phyloP scores from a whole-genome alignment of 495 filamentous ascomycete genomes.

The Aspergillus campestris region DNA sequence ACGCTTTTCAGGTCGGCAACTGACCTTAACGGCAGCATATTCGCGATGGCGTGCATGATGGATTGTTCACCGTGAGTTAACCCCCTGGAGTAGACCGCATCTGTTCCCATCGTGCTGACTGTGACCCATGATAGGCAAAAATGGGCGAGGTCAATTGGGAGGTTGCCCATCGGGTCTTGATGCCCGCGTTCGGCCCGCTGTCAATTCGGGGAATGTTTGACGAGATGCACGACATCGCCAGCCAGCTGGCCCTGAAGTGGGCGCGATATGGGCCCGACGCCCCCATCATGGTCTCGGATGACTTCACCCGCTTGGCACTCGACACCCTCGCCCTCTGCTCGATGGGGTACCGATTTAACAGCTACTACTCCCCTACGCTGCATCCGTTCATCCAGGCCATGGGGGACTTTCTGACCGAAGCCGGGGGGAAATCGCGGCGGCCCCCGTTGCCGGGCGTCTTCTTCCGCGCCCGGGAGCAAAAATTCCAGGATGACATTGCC shows the following conservation, averaged over 20 bases:
- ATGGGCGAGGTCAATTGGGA: slow-evolving; percentile 57
- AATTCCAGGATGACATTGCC: slow-evolving; percentile 51
- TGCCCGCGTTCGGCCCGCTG: slow-evolving; percentile 64
- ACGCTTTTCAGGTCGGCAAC: too few species aligned
- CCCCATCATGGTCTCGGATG: slow-evolving; percentile 55
- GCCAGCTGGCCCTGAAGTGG: slow-evolving; percentile 66
- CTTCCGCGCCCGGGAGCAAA: slow-evolving; percentile 40
- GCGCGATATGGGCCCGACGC: slow-evolving; percentile 51
- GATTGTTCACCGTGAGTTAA: slow-evolving; percentile 59
- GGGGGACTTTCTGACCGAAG: slow-evolving; percentile 48
- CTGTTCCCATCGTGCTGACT: too few species aligned
- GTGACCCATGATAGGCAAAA: too few species aligned
- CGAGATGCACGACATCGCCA: slow-evolving; percentile 67
- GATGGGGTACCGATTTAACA: slow-evolving; percentile 71
- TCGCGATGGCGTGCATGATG: slow-evolving; percentile 52
- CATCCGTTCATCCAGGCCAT: slow-evolving; percentile 64
- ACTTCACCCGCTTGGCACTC: slow-evolving; percentile 67
- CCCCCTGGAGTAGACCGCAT: slow-evolving; percentile 1
- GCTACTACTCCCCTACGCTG: slow-evolving; percentile 56
- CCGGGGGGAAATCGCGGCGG: slow-evolving; percentile 41
- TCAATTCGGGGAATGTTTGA: slow-evolving; percentile 61
- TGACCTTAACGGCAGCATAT: slow-evolving; percentile 39
- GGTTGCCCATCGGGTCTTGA: slow-evolving; percentile 59
- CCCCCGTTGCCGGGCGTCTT: slow-evolving; percentile 45
- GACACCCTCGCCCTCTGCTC: slow-evolving; percentile 66